A percentile compares a stretch with the other conserved stretches of the same genome.
phyloP scores from a whole-genome alignment of 116 monocot species.

The Trichopus zeylanicus region DNA sequence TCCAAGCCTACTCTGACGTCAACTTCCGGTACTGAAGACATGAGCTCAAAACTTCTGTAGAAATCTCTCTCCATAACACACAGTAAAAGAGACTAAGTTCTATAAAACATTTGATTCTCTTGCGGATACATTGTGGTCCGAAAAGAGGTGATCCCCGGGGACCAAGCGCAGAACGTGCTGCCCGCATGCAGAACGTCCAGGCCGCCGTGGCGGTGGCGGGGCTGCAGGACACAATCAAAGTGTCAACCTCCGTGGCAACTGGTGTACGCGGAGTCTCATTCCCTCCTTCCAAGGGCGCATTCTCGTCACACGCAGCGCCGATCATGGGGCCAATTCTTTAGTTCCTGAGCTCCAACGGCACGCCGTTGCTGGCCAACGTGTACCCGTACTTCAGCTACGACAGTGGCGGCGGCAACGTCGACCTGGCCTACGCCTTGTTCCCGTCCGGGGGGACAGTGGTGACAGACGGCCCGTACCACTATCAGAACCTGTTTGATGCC shows the following conservation, averaged over 20 bases:
- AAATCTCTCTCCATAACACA: too few species aligned
- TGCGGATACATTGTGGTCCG: constrained; percentile 60
- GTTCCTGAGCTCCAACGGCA: constrained; percentile 17
- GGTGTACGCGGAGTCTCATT: constrained; percentile 10
- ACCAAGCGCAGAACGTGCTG: constrained; percentile 20
- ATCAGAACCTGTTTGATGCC: constrained; percentile 52
- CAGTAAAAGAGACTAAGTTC: too few species aligned
- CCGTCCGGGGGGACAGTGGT: constrained; percentile 17
- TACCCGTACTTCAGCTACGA: constrained; percentile 40
- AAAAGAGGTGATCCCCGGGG: constrained; percentile 24
- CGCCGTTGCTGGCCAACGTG: constrained; percentile 40
- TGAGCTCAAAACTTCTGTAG: too few species aligned
- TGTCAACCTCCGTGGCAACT: constrained; percentile 23
- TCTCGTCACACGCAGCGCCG: constrained; percentile 9
- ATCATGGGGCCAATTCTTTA: constrained; percentile 17
- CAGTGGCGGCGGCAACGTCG: neutral
- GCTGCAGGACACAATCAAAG: constrained; percentile 29
- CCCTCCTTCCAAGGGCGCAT: constrained; percentile 26
- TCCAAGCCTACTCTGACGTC: constrained; percentile 20
- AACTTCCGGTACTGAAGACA: too few species aligned
- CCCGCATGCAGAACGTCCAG: constrained; percentile 43
- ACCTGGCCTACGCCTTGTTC: constrained; percentile 44
- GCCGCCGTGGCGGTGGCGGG: constrained; percentile 19
- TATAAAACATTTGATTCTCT: too few species aligned
- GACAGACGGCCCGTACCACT: constrained; percentile 5